A percentile compares a stretch with the other conserved stretches of the same genome.
phyloP scores from a whole-genome alignment of 768 basidiomycete species.

The Kondoa malvinella region DNA sequence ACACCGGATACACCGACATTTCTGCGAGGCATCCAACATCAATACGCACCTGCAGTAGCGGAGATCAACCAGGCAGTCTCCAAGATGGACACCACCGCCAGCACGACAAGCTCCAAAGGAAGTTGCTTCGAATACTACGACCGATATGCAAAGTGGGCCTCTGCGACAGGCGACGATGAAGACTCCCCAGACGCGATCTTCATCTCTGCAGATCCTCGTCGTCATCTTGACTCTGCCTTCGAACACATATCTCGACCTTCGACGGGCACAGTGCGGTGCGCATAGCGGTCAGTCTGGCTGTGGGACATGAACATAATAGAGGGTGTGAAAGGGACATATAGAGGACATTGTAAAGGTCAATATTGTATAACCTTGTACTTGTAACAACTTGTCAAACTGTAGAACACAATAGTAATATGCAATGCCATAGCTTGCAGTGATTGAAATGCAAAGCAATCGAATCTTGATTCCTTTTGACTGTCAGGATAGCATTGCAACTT shows the following conservation, averaged over 20 bases:
- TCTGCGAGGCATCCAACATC: not conserved
- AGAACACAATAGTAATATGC: too few species aligned
- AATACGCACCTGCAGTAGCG: not conserved
- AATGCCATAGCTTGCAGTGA: too few species aligned
- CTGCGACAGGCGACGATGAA: not conserved
- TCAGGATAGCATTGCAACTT: conserved; percentile 29
- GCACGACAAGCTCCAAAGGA: not conserved
- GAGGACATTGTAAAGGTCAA: too few species aligned
- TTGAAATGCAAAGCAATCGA: not conserved
- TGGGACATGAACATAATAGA: too few species aligned
- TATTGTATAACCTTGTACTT: too few species aligned
- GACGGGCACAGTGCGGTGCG: too few species aligned
- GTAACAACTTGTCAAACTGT: too few species aligned
- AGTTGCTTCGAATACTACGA: not conserved
- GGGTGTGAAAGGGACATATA: too few species aligned
- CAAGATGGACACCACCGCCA: conserved; percentile 1
- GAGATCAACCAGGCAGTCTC: not conserved
- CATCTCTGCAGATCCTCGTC: not conserved
- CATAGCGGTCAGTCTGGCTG: too few species aligned
- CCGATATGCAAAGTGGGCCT: conserved; percentile 1
- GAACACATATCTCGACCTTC: not conserved
- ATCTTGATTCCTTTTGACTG: not conserved
- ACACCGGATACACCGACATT: conserved; percentile 19
- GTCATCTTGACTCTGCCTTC: not conserved
- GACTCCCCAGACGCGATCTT: not conserved